Base-by-base conservation (phyloP, 371 early-diverging fungal species). In the Actinomucor elegans region DNA sequence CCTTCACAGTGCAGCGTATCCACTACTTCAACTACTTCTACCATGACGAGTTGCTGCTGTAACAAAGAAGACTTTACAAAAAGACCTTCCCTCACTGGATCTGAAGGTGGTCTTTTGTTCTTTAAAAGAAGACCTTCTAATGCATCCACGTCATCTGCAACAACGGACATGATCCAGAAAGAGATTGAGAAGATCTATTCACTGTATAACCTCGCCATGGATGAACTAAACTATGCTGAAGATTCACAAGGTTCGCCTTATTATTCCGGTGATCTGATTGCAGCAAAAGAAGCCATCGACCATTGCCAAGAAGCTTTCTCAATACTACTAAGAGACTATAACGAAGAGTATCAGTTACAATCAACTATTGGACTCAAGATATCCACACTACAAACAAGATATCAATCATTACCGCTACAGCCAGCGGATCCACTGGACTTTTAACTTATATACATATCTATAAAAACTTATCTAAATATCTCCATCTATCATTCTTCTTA, bases 261-360 rank as follows among this genome's bases (percentile, higher is more conserved):
- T 52, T 73, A 73, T 43, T 48, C 59, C 12, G 73, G 73, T 15
- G 73, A 73, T 47, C 56, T 53, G 10, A 56, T 61, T 11, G 54
- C 73, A 12, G 73, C 73, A 2, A 57, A 61, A 42, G 73, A 73
- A 51, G 73, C 73, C 21, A 66, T 73, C 28, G 69, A 73, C 21
- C 44, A 49, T 14, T 72, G 58, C 33, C 32, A 52, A 18, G 32
- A 43, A 26, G 37, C 57, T 14, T 72, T 60, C 46, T 41, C 48
- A 26, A 23, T 48, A 5, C 35, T 70, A 17, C 21, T 64, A 26
- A 26, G 11, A 24, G 23, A 24, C 9, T 23, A 3, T 23, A 24
- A 40, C 5, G 24, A 23, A 11, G 40, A 40, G 4, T 21, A 40
- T 5, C 40, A 40, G 11, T 21, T 40, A 9, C 34, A 61, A 51